A percentile compares a stretch with the other conserved stretches of the same genome.
Evolutionary conservation across 306 rosid genomes (phyloP).

Genomic region (Acacia melanoxylon): DNA sequence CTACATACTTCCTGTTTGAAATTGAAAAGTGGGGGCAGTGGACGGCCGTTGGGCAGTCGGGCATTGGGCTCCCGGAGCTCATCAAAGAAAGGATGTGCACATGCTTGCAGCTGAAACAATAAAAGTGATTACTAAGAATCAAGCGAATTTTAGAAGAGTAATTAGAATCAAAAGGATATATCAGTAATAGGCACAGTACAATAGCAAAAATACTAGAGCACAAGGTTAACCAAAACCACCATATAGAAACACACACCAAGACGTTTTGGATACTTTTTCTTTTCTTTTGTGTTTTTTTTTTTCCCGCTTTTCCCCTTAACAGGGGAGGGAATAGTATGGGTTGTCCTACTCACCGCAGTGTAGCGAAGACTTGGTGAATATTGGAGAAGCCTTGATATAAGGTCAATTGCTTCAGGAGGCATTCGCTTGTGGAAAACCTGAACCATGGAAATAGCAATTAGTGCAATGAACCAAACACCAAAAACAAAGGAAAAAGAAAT

Average conservation of each 20-base stretch:
- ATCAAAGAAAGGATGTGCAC: slow-evolving; percentile 83
- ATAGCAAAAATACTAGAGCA: neutral
- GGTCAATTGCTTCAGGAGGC: slow-evolving; percentile 96
- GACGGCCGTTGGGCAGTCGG: slow-evolving; percentile 76
- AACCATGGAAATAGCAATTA: slow-evolving; percentile 27
- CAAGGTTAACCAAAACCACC: neutral
- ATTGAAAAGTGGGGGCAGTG: slow-evolving; percentile 72
- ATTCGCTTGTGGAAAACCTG: slow-evolving; percentile 84
- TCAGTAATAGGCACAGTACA: neutral
- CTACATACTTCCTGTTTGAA: slow-evolving; percentile 78
- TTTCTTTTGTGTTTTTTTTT: no score
- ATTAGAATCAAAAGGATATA: neutral
- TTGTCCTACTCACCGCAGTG: slow-evolving; percentile 71
- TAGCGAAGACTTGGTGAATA: slow-evolving; percentile 89
- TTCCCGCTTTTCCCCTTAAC: neutral
- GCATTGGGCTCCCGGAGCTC: slow-evolving; percentile 84
- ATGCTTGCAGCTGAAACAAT: slow-evolving; percentile 76
- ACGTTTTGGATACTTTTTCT: neutral
- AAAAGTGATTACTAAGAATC: slow-evolving; percentile 18
- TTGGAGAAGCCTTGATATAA: slow-evolving; percentile 89
- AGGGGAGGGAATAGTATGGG: neutral
- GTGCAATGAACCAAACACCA: slow-evolving; percentile 7
- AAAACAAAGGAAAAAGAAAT: neutral
- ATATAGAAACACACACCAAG: neutral
- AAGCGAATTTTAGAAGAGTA: slow-evolving; percentile 1